These are phyloP conservation scores for Avena insularis DNA, from an alignment of 176 grass and related monocot genomes.

Conservation along the genomic window DNA sequence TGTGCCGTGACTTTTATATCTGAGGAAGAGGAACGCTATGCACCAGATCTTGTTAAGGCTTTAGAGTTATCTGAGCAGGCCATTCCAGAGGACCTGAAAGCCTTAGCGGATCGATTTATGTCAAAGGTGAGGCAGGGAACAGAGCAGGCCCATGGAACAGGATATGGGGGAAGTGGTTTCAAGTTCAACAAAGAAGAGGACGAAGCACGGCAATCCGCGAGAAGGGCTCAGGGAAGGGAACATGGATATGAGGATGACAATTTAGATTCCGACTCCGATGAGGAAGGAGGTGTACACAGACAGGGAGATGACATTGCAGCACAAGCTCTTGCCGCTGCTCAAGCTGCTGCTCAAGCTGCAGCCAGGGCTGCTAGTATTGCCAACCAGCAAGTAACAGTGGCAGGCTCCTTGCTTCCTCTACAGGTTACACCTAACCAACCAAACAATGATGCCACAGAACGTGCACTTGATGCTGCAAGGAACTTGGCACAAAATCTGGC, in stretches of 20 bases:
- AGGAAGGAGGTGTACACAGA: slow-evolving; percentile 77
- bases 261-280: slow-evolving; percentile 94
- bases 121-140: slow-evolving; percentile 92
- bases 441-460: slow-evolving; percentile 76
- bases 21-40: slow-evolving; percentile 89
- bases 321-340: slow-evolving; percentile 66
- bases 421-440: slow-evolving; percentile 49
- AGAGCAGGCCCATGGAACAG: slow-evolving; percentile 86
- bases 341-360: slow-evolving; percentile 68
- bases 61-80: slow-evolving; percentile 88
- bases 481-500: slow-evolving; percentile 87
- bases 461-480: slow-evolving; percentile 89
- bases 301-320: slow-evolving; percentile 72
- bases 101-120: slow-evolving; percentile 85
- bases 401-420: slow-evolving; percentile 62
- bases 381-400: slow-evolving; percentile 46
- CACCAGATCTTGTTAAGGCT: slow-evolving; percentile 94
- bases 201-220: slow-evolving; percentile 82
- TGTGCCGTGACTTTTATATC: slow-evolving; percentile 92
- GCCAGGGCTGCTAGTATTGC: slow-evolving; percentile 63
- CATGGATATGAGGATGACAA: slow-evolving; percentile 96
- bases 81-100: slow-evolving; percentile 86
- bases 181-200: slow-evolving; percentile 99
- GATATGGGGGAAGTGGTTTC: slow-evolving; percentile 96
- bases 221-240: slow-evolving; percentile 92